Conservation (phyloP, 768 basidiomycete genomes). For the Boletus insuetus region DNA sequence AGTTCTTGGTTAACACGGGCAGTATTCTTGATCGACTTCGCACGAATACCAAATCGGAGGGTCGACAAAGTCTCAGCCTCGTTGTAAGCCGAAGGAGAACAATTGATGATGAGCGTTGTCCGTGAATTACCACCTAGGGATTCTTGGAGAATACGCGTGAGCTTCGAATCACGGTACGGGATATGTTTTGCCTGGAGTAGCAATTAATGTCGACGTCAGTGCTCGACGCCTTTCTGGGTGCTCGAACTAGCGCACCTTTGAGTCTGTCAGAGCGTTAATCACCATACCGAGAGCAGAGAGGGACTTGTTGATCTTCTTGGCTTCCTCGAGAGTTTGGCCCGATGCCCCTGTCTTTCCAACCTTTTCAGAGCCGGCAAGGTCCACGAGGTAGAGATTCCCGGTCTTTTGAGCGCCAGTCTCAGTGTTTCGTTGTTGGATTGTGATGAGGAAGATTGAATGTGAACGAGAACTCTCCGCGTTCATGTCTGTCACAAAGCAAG, state of each 20-base stretch:
- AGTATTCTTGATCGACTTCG: conserved; percentile 99
- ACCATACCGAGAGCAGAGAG: conserved; percentile 98
- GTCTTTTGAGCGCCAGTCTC: conserved; percentile 95
- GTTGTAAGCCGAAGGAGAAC: conserved; percentile 96
- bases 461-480: conserved; percentile 99
- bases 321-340: conserved; percentile 97
- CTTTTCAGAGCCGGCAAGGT: conserved; percentile 98
- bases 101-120: conserved; percentile 98
- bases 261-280: conserved; percentile 95
- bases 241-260: conserved; percentile 60
- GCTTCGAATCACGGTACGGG: conserved; percentile 98
- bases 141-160: conserved; percentile 98
- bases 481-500: conserved; percentile 67
- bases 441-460: conserved; percentile 98
- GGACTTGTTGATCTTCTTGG: conserved; percentile 99
- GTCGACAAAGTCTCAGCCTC: conserved; percentile 95
- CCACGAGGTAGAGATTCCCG: conserved; percentile 95
- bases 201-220: conserved; percentile 4
- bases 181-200: conserved; percentile 82
- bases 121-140: conserved; percentile 94
- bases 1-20: conserved; percentile 98
- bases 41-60: conserved; percentile 98
- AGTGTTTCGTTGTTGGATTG: conserved; percentile 94
- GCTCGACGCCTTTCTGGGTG: neutral
- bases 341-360: conserved; percentile 99